Percentiles rank a stretch among this genome's conserved stretches.
These are phyloP conservation scores for Daldinia caldariorum DNA, from an alignment of 495 filamentous ascomycete genomes.

Conservation along the genomic window DNA sequence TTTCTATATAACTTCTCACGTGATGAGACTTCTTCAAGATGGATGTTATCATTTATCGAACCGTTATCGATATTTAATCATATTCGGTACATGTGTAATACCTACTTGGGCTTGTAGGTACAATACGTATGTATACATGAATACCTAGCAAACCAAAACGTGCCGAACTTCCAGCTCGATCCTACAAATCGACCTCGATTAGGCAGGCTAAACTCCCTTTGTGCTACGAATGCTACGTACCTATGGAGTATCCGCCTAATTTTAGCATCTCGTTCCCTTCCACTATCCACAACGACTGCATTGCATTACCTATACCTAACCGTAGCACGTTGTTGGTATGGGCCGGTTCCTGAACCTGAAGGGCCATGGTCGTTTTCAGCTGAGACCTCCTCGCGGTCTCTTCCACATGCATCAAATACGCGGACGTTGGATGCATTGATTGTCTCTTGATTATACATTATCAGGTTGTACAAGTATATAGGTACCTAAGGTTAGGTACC, in stretches of 20 bases:
- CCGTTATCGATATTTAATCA: too few relatives aligned
- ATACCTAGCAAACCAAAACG: conserved; percentile 10
- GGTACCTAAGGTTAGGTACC: too few relatives aligned
- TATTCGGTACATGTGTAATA: too few relatives aligned
- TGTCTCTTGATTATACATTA: too few relatives aligned
- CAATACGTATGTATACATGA: background rate
- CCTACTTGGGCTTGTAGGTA: too few relatives aligned
- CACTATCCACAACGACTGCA: background rate
- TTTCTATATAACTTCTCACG: too few relatives aligned
- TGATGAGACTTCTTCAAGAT: too few relatives aligned
- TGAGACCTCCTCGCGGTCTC: conserved; percentile 25
- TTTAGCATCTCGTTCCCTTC: conserved; percentile 22
- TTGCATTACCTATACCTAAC: conserved; percentile 8
- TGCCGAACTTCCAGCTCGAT: conserved; percentile 37
- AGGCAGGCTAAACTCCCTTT: conserved; percentile 27
- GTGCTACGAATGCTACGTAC: background rate
- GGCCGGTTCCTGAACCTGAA: conserved; percentile 6
- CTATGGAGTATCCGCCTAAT: conserved; percentile 34
- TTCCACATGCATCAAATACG: background rate
- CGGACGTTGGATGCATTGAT: too few relatives aligned
- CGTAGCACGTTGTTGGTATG: conserved; percentile 3
- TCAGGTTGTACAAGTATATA: too few relatives aligned
- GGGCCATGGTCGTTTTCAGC: conserved; percentile 21
- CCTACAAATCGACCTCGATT: conserved; percentile 26
- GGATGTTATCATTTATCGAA: too few relatives aligned